Evolutionary conservation across 2,329 filamentous ascomycete genomes (phyloP).

Genomic region (Tolypocladium tundrense): DNA sequence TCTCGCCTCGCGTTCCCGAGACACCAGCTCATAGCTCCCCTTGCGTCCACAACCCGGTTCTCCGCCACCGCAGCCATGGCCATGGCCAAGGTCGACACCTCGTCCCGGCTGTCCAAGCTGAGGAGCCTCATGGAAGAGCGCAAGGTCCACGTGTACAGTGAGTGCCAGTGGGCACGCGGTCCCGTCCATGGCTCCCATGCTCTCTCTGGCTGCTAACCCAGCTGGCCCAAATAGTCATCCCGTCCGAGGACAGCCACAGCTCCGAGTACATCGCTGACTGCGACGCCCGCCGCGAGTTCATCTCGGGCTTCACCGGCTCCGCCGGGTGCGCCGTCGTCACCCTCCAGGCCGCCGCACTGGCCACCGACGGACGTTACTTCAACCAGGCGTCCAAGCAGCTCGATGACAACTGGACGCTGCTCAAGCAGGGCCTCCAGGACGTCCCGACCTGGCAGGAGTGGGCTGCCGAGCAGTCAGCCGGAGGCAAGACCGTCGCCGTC

Average conservation of each 20-base stretch:
- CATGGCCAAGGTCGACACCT: conserved; percentile 57
- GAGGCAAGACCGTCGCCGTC: conserved; percentile 80
- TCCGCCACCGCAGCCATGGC: conserved; percentile 1
- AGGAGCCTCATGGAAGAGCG: conserved; percentile 79
- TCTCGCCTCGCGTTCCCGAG: background rate
- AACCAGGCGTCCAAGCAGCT: conserved; percentile 90
- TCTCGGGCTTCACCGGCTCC: conserved; percentile 90
- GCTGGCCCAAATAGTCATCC: conserved; percentile 57
- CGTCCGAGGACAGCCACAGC: conserved; percentile 93
- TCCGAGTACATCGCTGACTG: conserved; percentile 98
- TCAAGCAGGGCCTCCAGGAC: conserved; percentile 89
- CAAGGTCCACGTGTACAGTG: conserved; percentile 89
- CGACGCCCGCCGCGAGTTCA: conserved; percentile 82
- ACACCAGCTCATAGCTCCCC: background rate
- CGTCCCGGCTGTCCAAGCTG: conserved; percentile 62
- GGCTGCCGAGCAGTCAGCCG: conserved; percentile 76
- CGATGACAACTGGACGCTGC: conserved; percentile 78
- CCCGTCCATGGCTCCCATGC: background rate
- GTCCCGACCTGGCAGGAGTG: conserved; percentile 98
- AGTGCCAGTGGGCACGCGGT: conserved; percentile 9
- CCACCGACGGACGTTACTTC: conserved; percentile 96
- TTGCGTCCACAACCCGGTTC: background rate
- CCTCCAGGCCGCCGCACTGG: conserved; percentile 73
- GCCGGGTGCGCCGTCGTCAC: conserved; percentile 89
- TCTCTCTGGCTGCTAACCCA: background rate